Base-by-base conservation (phyloP, 352 stramenopile species). In the Peronospora belbahrii region DNA sequence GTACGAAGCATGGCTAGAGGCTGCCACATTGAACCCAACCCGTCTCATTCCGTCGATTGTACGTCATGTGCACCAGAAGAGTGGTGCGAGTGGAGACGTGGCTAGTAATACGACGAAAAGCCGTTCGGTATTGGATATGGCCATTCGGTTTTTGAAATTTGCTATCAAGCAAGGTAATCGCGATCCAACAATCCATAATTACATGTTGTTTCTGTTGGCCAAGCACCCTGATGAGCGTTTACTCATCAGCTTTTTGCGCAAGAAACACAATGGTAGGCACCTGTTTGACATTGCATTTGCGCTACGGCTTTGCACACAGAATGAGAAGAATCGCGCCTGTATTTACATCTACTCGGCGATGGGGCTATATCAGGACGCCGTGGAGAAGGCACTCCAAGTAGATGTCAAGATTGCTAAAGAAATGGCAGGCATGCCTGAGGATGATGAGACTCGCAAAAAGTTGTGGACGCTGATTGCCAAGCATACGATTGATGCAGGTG, bases 341-440 rank as follows among this genome's bases (percentile, higher is more conserved):
- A 95, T 97, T 34, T 94, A 96, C 65, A 96, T 97, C 35, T 97
- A 97, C 62, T 94, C 85, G 10, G 83, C 83, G 13, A 95, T 97
- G 84, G 83, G 83, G 0, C 48, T 97, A 17, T 97, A 86, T 57
- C 84, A 96, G 36, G 88, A 97, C 35, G 89, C 89, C 1, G 88
- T 97, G 3, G 84, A 94, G 47, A 93, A 95, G 39, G 84, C 84
- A 1, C 63, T 95, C 9, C 83, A 94, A 61, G 82, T 91, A 13
- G 83, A 93, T 58, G 75, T 96, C n/a, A 88, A 95, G 52, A 94
- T 97, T 39, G 90, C 90, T 5, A 97, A 97, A 55, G 74, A 91
- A 53, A 95, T 96, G 73, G 87, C 90, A 1, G 89, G 88, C 47
- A 90, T 92, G 71, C 80, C 88, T 0, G 72, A 88, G 23, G 87